Percentiles rank a stretch among this genome's conserved stretches.
Conservation (phyloP, 2,329 filamentous ascomycete genomes). For the Nothopassalora personata region DNA sequence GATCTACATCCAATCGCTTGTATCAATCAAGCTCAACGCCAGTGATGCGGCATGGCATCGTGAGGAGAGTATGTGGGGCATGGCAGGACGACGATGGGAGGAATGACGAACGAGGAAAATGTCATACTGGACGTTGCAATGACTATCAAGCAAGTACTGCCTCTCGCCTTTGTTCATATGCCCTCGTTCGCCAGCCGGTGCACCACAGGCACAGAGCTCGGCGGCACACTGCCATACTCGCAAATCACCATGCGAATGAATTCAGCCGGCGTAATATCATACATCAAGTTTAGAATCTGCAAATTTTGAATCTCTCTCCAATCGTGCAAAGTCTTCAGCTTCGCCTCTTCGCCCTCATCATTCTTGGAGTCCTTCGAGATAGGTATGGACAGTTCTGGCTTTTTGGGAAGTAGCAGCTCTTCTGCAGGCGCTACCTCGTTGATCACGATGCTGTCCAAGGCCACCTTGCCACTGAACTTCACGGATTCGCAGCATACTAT, state of each 20-base stretch:
- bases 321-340: conserved; percentile 38
- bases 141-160: not conserved
- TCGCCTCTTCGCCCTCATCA: conserved; percentile 24
- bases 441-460: conserved; percentile 84
- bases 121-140: not conserved
- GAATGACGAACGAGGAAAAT: not conserved
- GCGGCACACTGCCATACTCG: conserved; percentile 80
- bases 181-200: conserved; percentile 46
- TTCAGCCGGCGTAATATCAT: conserved; percentile 84
- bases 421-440: conserved; percentile 84
- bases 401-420: conserved; percentile 46
- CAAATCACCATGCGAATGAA: conserved; percentile 86
- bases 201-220: conserved; percentile 75
- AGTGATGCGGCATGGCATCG: not conserved
- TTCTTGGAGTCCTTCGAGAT: conserved; percentile 8
- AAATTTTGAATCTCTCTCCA: conserved; percentile 57
- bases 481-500: conserved; percentile 89
- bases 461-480: conserved; percentile 88
- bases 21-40: not conserved
- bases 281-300: conserved; percentile 70
- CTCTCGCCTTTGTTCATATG: conserved; percentile 3
- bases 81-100: not conserved
- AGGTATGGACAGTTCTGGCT: not conserved
- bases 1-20: not conserved
- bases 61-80: conserved; percentile 1